These are phyloP conservation scores for Venturia carpophila DNA, from an alignment of 2,329 filamentous ascomycete species.

Conservation along the genomic window DNA sequence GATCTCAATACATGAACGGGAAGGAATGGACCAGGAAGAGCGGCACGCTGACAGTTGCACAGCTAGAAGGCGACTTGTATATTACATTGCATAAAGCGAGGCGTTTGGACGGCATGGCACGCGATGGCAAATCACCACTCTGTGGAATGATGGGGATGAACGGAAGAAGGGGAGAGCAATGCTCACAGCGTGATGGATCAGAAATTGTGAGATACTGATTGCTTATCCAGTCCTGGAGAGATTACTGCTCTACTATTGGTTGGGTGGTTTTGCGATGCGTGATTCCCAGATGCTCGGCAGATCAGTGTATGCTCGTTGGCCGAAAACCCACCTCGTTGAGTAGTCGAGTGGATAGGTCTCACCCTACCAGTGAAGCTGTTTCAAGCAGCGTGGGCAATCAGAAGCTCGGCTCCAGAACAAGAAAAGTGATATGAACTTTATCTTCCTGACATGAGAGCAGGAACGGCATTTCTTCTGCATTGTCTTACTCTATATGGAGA, in stretches of 20 bases:
- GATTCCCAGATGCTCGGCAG: too few species aligned
- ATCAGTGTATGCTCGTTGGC: too few species aligned
- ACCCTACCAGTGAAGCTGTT: too few species aligned
- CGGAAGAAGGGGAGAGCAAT: neutral
- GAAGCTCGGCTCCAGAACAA: neutral
- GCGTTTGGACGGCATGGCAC: neutral
- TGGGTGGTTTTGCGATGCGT: too few species aligned
- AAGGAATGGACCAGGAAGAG: neutral
- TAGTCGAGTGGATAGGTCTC: too few species aligned
- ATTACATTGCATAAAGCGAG: conserved; percentile 2
- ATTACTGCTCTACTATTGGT: too few species aligned
- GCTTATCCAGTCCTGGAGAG: too few species aligned
- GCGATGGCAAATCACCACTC: conserved; percentile 6
- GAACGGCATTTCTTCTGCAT: neutral
- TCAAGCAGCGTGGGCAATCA: too few species aligned
- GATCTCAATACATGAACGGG: neutral
- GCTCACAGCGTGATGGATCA: neutral
- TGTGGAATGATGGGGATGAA: neutral
- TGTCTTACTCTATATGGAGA: neutral
- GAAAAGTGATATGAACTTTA: too few species aligned
- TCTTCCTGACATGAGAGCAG: too few species aligned
- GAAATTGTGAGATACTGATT: too few species aligned
- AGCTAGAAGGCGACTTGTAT: neutral
- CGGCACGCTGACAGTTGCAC: neutral
- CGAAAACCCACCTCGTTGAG: too few species aligned